phyloP scores from a whole-genome alignment of 305 asterid species.

The Fraxinus paxiana region DNA sequence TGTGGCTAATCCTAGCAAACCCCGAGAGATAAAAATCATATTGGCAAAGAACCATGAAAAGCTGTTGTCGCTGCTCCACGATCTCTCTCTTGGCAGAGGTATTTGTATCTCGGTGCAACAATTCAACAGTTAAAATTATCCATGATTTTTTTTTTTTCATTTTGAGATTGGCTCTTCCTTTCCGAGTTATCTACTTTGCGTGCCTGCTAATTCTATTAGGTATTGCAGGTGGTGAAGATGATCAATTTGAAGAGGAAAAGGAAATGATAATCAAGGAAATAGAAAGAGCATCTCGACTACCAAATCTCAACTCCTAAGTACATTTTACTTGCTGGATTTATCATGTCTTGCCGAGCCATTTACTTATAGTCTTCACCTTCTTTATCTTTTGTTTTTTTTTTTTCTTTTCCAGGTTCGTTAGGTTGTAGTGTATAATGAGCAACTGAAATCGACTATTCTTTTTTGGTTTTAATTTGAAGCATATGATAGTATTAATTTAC shows the following conservation, averaged over 20 bases:
- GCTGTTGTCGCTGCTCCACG: conserved; percentile 64
- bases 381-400: no score
- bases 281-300: conserved; percentile 62
- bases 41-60: conserved; percentile 80
- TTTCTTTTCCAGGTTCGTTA: background rate
- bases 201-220: conserved; percentile 14
- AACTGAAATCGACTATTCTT: background rate
- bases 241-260: conserved; percentile 94
- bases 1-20: conserved; percentile 96
- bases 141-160: background rate
- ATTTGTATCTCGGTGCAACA: conserved; percentile 9
- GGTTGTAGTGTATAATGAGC: background rate
- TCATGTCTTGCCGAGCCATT: background rate
- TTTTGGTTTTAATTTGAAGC: background rate
- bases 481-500: background rate
- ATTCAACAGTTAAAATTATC: background rate
- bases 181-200: conserved; percentile 6
- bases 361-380: background rate
- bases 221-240: conserved; percentile 81
- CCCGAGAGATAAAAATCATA: conserved; percentile 76
- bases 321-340: background rate
- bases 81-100: conserved; percentile 85
- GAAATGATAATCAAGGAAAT: conserved; percentile 89
- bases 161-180: background rate
- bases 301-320: conserved; percentile 55